Conservation (phyloP, 331 rosid species). For the Cydonia oblonga region DNA sequence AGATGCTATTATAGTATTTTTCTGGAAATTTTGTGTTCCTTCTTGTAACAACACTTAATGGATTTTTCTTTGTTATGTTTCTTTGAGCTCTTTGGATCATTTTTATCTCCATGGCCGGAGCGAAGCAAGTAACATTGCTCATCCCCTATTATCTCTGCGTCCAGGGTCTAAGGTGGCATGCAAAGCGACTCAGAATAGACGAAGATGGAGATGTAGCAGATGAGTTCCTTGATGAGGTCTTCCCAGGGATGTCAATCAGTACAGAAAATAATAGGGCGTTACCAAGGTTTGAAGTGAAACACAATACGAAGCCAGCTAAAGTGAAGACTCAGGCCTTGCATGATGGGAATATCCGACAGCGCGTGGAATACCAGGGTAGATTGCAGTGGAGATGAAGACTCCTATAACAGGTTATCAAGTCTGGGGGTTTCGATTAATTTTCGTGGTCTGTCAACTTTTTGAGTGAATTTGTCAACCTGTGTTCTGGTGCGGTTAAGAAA, state of each 20-base stretch:
- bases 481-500: background rate
- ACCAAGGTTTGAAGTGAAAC: slow-evolving; percentile 48
- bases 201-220: slow-evolving; percentile 93
- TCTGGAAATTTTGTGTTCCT: background rate
- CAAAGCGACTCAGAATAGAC: slow-evolving; percentile 59
- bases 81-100: background rate
- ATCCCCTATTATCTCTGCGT: background rate
- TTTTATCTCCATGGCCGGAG: background rate
- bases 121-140: background rate
- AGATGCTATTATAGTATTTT: background rate
- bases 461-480: too few species aligned
- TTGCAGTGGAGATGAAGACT: slow-evolving; percentile 44
- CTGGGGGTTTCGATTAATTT: slow-evolving; percentile 12
- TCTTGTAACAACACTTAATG: background rate
- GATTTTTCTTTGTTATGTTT: background rate
- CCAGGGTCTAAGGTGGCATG: slow-evolving; percentile 89
- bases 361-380: slow-evolving; percentile 58
- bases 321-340: slow-evolving; percentile 45
- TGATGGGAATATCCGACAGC: slow-evolving; percentile 58
- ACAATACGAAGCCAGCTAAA: slow-evolving; percentile 37
- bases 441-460: background rate
- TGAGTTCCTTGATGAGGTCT: slow-evolving; percentile 65
- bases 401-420: slow-evolving; percentile 6
- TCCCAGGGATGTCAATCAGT: slow-evolving; percentile 14
- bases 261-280: slow-evolving; percentile 21